Conservation (phyloP, 2,329 filamentous ascomycete species). For the Ophiocordyceps polyrhachis-furcata region DNA sequence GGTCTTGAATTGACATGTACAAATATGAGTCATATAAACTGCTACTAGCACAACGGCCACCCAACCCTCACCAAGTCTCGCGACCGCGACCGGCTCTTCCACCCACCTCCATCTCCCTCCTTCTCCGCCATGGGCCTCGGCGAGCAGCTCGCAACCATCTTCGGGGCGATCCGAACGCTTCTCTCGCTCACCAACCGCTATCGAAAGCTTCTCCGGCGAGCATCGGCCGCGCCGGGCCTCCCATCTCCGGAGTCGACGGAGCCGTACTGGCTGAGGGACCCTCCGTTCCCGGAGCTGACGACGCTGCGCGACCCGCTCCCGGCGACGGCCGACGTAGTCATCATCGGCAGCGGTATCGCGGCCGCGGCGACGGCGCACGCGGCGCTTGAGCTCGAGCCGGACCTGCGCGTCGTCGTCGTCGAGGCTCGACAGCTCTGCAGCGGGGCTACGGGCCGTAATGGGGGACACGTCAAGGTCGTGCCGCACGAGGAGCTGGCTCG, state of each 20-base stretch:
- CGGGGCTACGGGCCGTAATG: slow-evolving; percentile 35
- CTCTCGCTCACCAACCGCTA: slow-evolving; percentile 10
- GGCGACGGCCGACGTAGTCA: slow-evolving; percentile 23
- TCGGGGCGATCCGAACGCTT: slow-evolving; percentile 5
- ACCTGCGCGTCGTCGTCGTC: slow-evolving; percentile 21
- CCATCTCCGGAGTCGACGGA: slow-evolving; percentile 21
- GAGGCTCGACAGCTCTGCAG: slow-evolving; percentile 30
- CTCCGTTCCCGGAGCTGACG: slow-evolving; percentile 22
- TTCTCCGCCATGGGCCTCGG: not conserved
- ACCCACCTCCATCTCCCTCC: not conserved
- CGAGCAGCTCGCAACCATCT: not conserved
- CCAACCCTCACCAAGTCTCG: not conserved
- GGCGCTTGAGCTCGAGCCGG: slow-evolving; percentile 9
- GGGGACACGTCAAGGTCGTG: slow-evolving; percentile 28
- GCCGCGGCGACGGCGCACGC: slow-evolving; percentile 16
- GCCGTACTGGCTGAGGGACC: slow-evolving; percentile 27
- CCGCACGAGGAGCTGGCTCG: slow-evolving; percentile 22
- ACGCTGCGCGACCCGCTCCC: slow-evolving; percentile 16
- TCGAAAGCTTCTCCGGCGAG: slow-evolving; percentile 11
- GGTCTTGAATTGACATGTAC: too few relatives aligned
- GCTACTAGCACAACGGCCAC: not conserved
- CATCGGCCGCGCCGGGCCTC: slow-evolving; percentile 16
- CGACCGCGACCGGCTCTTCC: not conserved
- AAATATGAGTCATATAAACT: not conserved
- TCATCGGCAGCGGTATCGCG: slow-evolving; percentile 37